Base-by-base conservation (phyloP, 2,329 filamentous ascomycete species). In the Blastomyces emzantsi region DNA sequence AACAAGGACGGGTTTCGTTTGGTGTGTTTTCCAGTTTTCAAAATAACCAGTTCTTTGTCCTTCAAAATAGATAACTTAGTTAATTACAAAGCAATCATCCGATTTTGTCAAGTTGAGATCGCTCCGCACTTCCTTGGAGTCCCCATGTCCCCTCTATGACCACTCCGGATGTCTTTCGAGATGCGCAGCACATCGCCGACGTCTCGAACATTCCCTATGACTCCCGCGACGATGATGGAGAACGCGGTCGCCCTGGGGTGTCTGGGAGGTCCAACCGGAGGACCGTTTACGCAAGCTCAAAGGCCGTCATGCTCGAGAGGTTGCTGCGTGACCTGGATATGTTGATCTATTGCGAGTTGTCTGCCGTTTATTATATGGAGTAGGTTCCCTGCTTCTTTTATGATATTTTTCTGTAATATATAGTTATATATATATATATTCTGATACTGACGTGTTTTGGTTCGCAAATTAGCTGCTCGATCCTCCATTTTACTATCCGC, bases 281-380 rank as follows among this genome's bases (percentile, higher is more conserved):
- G 67, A 75, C 73, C 66, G 68, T 71, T 36, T 75, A 75, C 64
- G 70, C 72, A 6, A 71, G 73, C 33, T 76, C 77, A 62, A 78
- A 80, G 67, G 74, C 75, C 30, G 75, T 76, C 30, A 74, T 82
- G 67, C 78, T 87, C 51, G 81, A 85, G 68, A 79, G 83, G 62
- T 71, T 87, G 60, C 76, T 86, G 65, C 79, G 81, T 63, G 80
- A 82, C 68, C 73, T 87, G 54, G 85, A 87, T 69, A 79, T 84
- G 68, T 70, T 85, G 58, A 80, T 86, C 63, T 87, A 85, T 74
- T 81, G 84, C 71, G 78, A 87, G 75, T 75, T 87, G 64, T 83
- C 84, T 47, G 79, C 80, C 8, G 73, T 86, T 64, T 87, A 87
- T 73, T 84, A 87, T 72, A 80, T 86, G 74, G 85, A 87, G 84